These are phyloP conservation scores for Globisporangium barbulae DNA, from an alignment of 352 stramenopile genomes.

Conservation along the genomic window DNA sequence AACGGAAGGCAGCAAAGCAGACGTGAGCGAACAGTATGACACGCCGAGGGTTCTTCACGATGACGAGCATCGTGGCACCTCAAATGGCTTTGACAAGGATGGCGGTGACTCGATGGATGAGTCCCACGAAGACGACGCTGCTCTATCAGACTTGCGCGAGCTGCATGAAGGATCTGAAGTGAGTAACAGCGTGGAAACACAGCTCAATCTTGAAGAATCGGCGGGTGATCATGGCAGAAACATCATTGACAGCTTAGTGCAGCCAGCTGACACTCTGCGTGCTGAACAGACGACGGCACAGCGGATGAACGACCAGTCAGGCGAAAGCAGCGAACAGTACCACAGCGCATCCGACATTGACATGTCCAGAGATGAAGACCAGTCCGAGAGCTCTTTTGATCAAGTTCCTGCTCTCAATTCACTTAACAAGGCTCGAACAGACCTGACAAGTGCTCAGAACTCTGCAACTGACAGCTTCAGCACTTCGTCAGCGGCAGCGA, in stretches of 20 bases:
- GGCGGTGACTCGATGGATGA: background rate
- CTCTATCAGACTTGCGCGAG: background rate
- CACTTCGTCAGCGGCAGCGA: background rate
- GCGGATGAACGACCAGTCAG: background rate
- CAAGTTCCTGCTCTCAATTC: background rate
- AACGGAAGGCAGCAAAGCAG: background rate
- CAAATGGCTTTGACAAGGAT: background rate
- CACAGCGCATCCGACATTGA: too few relatives aligned
- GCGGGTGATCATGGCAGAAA: background rate
- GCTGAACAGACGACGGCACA: background rate
- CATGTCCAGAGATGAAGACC: background rate
- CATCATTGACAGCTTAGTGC: background rate
- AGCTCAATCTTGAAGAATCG: constrained; percentile 3
- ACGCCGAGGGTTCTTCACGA: background rate
- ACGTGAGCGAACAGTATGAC: background rate
- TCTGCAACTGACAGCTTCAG: background rate
- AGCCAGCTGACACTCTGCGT: background rate
- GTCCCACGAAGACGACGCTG: background rate
- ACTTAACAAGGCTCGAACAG: background rate
- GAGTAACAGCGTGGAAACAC: too few relatives aligned
- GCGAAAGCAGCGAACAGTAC: background rate
- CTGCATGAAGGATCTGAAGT: background rate
- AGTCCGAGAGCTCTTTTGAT: constrained; percentile 11
- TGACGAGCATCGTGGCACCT: background rate
- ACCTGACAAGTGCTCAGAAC: background rate